Evolutionary conservation across 768 basidiomycete species (phyloP), one percentile per base, ranked within the genome.

Genomic region (Amanita exitialis): DNA sequence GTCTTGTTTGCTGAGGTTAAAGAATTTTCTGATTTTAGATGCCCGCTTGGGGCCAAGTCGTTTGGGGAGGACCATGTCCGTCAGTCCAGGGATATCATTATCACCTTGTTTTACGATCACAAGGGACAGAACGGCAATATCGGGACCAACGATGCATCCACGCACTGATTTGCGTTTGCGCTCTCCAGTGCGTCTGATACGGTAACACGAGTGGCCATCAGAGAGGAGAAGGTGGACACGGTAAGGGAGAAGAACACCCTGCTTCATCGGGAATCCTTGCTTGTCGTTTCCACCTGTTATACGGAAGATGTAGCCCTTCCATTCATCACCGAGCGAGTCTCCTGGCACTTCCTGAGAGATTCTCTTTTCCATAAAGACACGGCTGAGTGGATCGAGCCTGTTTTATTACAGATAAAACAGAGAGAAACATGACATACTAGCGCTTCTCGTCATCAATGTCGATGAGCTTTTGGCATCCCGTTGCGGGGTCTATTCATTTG

Each of bases 211-310:
- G 83, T 98, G 95, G 47, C 93, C 93, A 68, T 95, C 90, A 56
- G 89, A 62, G 65, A 99, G 88, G 63, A 98, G 89, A 58, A 99
- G 87, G 55, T 81, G 77, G 61, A 94, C 90, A 80, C 95, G 93
- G 75, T 90, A 66, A 53, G 90, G 90, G 62, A 95, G 80, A 55
- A 98, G 87, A 59, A 97, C 89, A 74, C 95, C 94, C 75, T 99
- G 95, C 73, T 98, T 98, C 92, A 97, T 96, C 44, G 93, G 92
- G 80, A 96, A 95, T 64, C 93, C 92, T 69, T 94, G 90, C 75
- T 92, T 91, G 83, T 97, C 93, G 78, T 97, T 97, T 57, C 95
- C 91, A 62, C 94, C 94, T 27, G 90, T 94, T 75, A 99, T 89
- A 62, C 92, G 86, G 78, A 96, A 82, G 67, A 97, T 72, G 75